These are phyloP conservation scores for Yamadazyma mexicana DNA, from an alignment of 1,139 yeast genomes.

Conservation along the genomic window DNA sequence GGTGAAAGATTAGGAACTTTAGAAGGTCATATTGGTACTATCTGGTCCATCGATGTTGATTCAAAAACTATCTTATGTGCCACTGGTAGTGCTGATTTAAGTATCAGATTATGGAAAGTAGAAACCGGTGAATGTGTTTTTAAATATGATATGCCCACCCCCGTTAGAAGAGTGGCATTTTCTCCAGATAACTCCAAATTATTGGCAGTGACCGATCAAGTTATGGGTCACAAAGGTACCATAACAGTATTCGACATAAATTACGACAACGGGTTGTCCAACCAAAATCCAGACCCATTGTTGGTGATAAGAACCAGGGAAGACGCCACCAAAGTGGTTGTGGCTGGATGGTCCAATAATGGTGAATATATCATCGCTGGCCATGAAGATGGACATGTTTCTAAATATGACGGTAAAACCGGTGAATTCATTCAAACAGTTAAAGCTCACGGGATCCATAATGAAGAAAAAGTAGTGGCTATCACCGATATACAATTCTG, in stretches of 20 bases:
- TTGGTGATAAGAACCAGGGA: slow-evolving; percentile 64
- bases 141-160: slow-evolving; percentile 78
- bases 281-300: slow-evolving; percentile 51
- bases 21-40: slow-evolving; percentile 84
- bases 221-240: slow-evolving; percentile 87
- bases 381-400: slow-evolving; percentile 80
- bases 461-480: slow-evolving; percentile 52
- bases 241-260: slow-evolving; percentile 67
- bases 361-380: slow-evolving; percentile 80
- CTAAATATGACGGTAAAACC: slow-evolving; percentile 74
- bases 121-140: slow-evolving; percentile 73
- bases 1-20: slow-evolving; percentile 97
- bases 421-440: slow-evolving; percentile 66
- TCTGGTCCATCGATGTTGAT: slow-evolving; percentile 93
- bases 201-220: slow-evolving; percentile 84
- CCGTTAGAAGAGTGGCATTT: slow-evolving; percentile 89
- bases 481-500: slow-evolving; percentile 91
- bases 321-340: slow-evolving; percentile 67
- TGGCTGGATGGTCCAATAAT: slow-evolving; percentile 86
- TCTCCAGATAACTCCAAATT: slow-evolving; percentile 70
- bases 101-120: slow-evolving; percentile 83
- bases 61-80: slow-evolving; percentile 63
- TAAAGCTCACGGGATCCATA: slow-evolving; percentile 63
- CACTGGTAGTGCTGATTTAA: slow-evolving; percentile 91
- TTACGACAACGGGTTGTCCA: slow-evolving; percentile 35